phyloP scores from a whole-genome alignment of 73 alveolate species.

The Diophrys sp. region DNA sequence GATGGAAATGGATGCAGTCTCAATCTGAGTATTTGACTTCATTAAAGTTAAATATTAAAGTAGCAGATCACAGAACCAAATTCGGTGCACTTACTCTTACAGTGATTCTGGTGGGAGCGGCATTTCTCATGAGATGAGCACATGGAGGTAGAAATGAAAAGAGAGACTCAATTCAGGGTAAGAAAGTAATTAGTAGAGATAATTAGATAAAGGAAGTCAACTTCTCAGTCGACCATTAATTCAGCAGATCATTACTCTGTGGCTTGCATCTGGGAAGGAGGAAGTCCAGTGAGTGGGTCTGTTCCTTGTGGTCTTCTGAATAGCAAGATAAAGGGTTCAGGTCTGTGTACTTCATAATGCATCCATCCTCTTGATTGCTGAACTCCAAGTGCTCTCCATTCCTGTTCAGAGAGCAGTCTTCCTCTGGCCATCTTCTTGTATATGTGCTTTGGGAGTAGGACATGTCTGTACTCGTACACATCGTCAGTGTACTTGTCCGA shows the following conservation, averaged over 20 bases:
- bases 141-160: no score
- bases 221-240: neutral
- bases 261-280: constrained; percentile 36
- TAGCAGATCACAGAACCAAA: no score
- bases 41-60: no score
- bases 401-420: constrained; percentile 77
- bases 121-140: no score
- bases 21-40: no score
- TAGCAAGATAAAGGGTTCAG: constrained; percentile 93
- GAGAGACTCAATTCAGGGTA: no score
- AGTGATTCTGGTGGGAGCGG: no score
- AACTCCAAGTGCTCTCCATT: constrained; percentile 94
- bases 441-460: constrained; percentile 69
- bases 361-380: constrained; percentile 92
- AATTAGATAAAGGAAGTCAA: neutral
- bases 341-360: constrained; percentile 88
- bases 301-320: constrained; percentile 97
- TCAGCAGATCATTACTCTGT: neutral
- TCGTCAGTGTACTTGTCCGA: constrained; percentile 73
- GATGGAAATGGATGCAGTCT: no score
- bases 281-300: constrained; percentile 92
- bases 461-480: constrained; percentile 77
- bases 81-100: no score
- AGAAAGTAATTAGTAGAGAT: neutral
- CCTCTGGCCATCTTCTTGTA: constrained; percentile 73